Evolutionary conservation across 352 stramenopile genomes (phyloP).

Genomic region (Heterotrichella gracilis): DNA sequence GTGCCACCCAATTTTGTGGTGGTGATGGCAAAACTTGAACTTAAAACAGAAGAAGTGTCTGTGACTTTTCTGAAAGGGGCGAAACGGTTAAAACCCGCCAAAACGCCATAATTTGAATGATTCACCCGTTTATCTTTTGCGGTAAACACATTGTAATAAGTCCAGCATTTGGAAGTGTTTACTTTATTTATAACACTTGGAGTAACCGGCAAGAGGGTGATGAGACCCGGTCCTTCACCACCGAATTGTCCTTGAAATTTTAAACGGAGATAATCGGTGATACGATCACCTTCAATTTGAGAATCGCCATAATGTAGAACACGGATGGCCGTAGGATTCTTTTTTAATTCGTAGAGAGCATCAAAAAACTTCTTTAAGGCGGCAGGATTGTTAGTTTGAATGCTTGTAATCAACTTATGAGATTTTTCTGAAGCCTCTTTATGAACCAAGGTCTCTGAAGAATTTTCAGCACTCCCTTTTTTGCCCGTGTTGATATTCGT

Average conservation of each 20-base stretch:
- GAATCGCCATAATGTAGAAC: neutral
- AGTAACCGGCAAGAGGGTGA: neutral
- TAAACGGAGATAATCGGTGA: neutral
- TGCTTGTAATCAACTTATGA: neutral
- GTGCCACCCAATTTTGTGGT: neutral
- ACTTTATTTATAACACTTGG: neutral
- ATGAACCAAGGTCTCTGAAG: no score
- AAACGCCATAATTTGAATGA: constrained; percentile 1
- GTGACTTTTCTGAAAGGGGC: neutral
- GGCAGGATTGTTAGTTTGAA: neutral
- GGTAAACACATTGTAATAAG: neutral
- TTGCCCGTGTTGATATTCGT: no score
- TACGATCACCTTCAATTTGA: neutral
- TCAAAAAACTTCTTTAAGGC: neutral
- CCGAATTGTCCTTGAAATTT: neutral
- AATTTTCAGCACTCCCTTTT: no score
- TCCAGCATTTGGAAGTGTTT: neutral
- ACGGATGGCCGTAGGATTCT: neutral
- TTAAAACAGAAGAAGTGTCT: neutral
- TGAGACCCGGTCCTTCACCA: neutral
- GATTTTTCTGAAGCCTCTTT: no score
- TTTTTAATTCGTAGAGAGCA: neutral
- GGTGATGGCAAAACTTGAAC: neutral
- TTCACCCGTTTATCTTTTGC: neutral
- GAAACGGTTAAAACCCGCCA: neutral